Evolutionary conservation across 257 asterid species (phyloP).

Genomic region (Salvia miltiorrhiza): DNA sequence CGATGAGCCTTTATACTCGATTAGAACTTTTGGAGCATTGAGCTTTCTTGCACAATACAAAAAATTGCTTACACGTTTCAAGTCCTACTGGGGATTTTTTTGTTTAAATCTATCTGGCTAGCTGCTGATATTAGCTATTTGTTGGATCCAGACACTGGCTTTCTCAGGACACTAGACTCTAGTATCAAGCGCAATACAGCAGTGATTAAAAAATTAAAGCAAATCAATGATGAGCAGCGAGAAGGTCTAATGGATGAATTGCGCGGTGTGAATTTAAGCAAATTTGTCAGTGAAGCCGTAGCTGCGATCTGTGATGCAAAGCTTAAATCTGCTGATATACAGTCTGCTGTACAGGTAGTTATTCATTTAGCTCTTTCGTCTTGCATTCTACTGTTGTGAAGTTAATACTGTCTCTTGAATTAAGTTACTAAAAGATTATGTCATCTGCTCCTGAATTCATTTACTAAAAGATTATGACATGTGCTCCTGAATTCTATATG

Average conservation of each 20-base stretch:
- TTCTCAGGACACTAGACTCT: constrained; percentile 94
- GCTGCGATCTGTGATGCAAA: constrained; percentile 95
- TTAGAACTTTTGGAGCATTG: constrained; percentile 11
- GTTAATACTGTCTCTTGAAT: background rate
- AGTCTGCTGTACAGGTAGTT: constrained; percentile 92
- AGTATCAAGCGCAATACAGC: constrained; percentile 98
- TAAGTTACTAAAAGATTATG: background rate
- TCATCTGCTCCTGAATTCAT: background rate
- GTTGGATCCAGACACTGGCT: constrained; percentile 65
- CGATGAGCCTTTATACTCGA: background rate
- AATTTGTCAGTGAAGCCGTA: constrained; percentile 98
- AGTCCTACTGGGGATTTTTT: background rate
- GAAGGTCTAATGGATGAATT: constrained; percentile 94
- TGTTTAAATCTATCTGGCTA: background rate
- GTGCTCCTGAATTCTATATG: background rate
- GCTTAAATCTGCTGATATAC: constrained; percentile 88
- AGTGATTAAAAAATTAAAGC: constrained; percentile 91
- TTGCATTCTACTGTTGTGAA: background rate
- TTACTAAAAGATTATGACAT: no score
- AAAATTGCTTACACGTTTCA: constrained; percentile 4
- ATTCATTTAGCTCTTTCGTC: constrained; percentile 7
- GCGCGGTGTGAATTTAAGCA: constrained; percentile 91
- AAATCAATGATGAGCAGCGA: constrained; percentile 90
- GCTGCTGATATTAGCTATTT: constrained; percentile 25
- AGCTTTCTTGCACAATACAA: background rate